phyloP scores from a whole-genome alignment of 192 early-diverging fungal genomes.

The Pilobolus umbonatus region DNA sequence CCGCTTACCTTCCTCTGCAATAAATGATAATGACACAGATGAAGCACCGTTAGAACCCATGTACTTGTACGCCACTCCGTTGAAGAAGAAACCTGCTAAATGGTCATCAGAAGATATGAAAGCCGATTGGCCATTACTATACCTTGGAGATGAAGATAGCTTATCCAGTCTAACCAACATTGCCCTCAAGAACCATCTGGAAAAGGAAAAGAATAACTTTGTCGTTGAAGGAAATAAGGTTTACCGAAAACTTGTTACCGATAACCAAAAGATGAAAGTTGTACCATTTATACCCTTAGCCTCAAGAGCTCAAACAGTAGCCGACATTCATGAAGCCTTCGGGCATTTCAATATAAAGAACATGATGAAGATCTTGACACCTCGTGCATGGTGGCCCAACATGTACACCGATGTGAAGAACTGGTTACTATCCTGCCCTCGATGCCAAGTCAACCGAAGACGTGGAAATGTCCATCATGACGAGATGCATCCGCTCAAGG shows the following conservation, averaged over 20 bases:
- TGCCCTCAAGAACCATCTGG: no score
- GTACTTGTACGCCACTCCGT: not conserved
- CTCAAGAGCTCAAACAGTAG: not conserved
- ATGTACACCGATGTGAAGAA: not conserved
- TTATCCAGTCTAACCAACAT: no score
- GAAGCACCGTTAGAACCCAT: not conserved
- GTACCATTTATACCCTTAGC: not conserved
- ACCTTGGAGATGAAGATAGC: no score
- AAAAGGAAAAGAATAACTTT: not conserved
- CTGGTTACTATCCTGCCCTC: slow-evolving; percentile 1
- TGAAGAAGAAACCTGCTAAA: no score
- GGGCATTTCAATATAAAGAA: not conserved
- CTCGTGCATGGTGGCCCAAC: slow-evolving; percentile 13
- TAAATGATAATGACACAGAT: no score
- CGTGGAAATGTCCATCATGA: not conserved
- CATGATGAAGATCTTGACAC: not conserved
- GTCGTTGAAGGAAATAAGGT: not conserved
- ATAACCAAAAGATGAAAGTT: not conserved
- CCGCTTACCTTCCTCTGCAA: not conserved
- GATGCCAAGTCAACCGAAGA: not conserved
- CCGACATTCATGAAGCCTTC: not conserved
- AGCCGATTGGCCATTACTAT: no score
- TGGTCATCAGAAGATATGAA: no score
- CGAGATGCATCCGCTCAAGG: not conserved
- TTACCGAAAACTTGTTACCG: not conserved